Evolutionary conservation across 140 eudicot genomes (phyloP).

Genomic region (Bidens hawaiensis): DNA sequence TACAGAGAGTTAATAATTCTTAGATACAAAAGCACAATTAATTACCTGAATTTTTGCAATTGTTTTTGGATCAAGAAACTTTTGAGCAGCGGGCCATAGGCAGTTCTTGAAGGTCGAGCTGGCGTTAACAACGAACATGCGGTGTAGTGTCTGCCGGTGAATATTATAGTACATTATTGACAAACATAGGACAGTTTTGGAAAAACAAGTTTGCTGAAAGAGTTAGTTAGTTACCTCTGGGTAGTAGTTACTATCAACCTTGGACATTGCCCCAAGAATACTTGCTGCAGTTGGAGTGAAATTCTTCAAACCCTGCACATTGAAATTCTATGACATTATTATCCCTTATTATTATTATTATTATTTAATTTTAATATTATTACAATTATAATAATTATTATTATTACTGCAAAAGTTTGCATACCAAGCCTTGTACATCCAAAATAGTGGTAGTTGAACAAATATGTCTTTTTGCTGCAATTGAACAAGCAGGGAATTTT

Average conservation of each 20-base stretch:
- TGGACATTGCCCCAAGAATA: slow-evolving; percentile 70
- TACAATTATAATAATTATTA: no score
- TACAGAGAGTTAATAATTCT: background rate
- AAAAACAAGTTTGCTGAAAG: slow-evolving; percentile 1
- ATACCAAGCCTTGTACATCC: slow-evolving; percentile 90
- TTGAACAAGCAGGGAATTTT: slow-evolving; percentile 90
- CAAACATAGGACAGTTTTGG: background rate
- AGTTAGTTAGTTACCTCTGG: slow-evolving; percentile 61
- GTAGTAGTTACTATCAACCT: slow-evolving; percentile 71
- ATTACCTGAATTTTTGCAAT: slow-evolving; percentile 68
- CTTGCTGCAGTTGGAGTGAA: slow-evolving; percentile 67
- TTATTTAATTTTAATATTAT: no score
- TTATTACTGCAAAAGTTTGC: slow-evolving; percentile 7
- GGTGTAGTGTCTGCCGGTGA: slow-evolving; percentile 60
- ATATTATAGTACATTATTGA: background rate
- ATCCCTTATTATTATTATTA: background rate
- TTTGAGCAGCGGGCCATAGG: slow-evolving; percentile 94
- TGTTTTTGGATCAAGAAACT: slow-evolving; percentile 71
- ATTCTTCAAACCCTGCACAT: slow-evolving; percentile 77
- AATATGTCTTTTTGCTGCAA: slow-evolving; percentile 82
- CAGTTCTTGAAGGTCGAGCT: slow-evolving; percentile 70
- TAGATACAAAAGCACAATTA: slow-evolving; percentile 4
- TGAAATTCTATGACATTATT: background rate
- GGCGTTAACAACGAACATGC: slow-evolving; percentile 80
- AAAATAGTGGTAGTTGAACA: slow-evolving; percentile 85